phyloP scores from a whole-genome alignment of 2,329 filamentous ascomycete genomes.

The Zymoseptoria tritici region DNA sequence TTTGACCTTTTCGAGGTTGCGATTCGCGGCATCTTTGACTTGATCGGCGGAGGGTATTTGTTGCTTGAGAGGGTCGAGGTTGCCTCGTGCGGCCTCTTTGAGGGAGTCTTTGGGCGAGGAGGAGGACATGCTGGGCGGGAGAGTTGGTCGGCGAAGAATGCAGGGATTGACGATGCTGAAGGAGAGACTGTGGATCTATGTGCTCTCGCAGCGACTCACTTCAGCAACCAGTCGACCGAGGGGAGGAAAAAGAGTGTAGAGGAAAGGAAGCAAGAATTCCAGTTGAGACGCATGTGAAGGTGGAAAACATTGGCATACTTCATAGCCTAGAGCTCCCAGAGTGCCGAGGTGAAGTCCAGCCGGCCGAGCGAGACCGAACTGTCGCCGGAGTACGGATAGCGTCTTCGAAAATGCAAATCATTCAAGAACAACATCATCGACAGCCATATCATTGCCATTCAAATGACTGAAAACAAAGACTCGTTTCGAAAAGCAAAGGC shows the following conservation, averaged over 20 bases:
- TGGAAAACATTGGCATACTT: background rate
- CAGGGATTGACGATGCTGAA: background rate
- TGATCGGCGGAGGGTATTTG: conserved; percentile 12
- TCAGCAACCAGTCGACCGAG: background rate
- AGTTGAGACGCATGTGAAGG: background rate
- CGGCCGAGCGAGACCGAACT: background rate
- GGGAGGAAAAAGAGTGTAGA: background rate
- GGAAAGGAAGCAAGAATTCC: background rate
- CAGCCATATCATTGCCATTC: background rate
- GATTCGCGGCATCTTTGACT: conserved; percentile 11
- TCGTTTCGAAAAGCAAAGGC: background rate
- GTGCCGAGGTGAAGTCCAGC: background rate
- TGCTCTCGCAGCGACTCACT: background rate
- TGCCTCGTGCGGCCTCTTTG: conserved; percentile 17
- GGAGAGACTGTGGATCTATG: background rate
- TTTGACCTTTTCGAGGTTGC: conserved; percentile 14
- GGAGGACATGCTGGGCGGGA: conserved; percentile 9
- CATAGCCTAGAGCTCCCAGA: background rate
- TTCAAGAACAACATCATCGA: background rate
- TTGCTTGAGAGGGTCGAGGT: conserved; percentile 13
- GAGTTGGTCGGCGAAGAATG: background rate
- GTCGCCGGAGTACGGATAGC: no score
- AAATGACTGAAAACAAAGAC: background rate
- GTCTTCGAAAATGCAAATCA: background rate
- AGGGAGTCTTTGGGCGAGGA: conserved; percentile 11